Evolutionary conservation across 139 green algal genomes (phyloP).

Genomic region (Volvox africanus): DNA sequence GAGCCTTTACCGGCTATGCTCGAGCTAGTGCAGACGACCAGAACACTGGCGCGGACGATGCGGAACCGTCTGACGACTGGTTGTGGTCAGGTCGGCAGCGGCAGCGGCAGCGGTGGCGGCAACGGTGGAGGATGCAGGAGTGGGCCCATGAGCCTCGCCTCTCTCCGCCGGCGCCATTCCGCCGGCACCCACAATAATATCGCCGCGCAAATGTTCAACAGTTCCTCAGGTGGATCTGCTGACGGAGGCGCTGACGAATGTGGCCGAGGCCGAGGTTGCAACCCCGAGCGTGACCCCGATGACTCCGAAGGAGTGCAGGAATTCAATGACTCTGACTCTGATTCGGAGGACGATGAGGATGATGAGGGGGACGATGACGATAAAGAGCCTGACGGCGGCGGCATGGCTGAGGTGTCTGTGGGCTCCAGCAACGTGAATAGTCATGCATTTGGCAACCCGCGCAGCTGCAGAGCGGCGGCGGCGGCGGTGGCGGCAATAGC

Average conservation of each 20-base stretch:
- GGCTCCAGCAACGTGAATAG: neutral
- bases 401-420: neutral
- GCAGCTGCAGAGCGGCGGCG: too few relatives aligned
- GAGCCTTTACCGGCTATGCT: neutral
- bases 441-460: too few relatives aligned
- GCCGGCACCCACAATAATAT: neutral
- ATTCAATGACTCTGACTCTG: neutral
- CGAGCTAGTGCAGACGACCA: neutral
- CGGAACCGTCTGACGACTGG: neutral
- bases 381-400: neutral
- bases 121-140: too few relatives aligned
- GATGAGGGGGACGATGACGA: neutral
- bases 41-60: neutral
- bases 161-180: neutral
- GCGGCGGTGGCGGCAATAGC: neutral
- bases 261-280: neutral
- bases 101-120: neutral
- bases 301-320: too few relatives aligned
- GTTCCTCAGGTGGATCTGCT: too few relatives aligned
- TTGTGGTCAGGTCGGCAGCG: too few relatives aligned
- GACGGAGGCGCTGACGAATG: neutral
- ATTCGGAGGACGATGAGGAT: neutral
- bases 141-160: too few relatives aligned
- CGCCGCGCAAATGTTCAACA: neutral
- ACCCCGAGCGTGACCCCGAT: neutral